Evolutionary conservation across 192 early-diverging fungal genomes (phyloP).

Genomic region (Rhizophlyctis rosea): DNA sequence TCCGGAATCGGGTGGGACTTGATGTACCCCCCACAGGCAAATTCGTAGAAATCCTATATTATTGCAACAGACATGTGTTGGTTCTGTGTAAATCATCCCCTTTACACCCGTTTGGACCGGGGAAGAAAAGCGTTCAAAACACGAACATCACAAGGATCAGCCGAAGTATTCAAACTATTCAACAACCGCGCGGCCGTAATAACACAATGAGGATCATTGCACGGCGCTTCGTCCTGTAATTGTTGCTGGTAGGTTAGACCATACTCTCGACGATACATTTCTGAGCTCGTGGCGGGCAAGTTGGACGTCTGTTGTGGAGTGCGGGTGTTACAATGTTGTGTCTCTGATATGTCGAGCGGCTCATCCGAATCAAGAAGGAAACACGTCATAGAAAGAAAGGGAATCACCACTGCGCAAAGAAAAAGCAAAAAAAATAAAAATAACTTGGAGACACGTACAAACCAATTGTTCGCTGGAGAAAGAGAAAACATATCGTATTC

Average conservation of each 20-base stretch:
- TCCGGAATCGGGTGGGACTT: conserved; percentile 53
- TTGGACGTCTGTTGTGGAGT: no score
- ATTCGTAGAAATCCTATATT: conserved; percentile 58
- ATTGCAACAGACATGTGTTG: conserved; percentile 3
- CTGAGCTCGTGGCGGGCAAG: not conserved
- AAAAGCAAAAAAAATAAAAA: no score
- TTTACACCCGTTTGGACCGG: not conserved
- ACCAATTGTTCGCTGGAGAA: no score
- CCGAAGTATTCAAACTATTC: conserved; percentile 46
- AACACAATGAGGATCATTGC: conserved; percentile 54
- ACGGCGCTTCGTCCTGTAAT: conserved; percentile 29
- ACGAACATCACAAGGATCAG: conserved; percentile 57
- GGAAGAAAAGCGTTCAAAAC: not conserved
- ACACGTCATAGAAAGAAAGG: no score
- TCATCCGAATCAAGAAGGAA: no score
- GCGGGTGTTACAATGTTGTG: no score
- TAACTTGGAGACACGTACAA: no score
- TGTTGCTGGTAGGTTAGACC: not conserved
- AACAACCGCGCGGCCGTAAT: conserved; percentile 52
- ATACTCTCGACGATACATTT: not conserved
- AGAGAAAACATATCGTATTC: no score
- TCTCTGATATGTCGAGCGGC: no score
- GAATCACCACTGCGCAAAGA: no score
- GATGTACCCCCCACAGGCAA: conserved; percentile 59
- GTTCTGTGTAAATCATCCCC: not conserved